Conservation (phyloP, 140 eudicot genomes). For the Erigeron philadelphicus region DNA sequence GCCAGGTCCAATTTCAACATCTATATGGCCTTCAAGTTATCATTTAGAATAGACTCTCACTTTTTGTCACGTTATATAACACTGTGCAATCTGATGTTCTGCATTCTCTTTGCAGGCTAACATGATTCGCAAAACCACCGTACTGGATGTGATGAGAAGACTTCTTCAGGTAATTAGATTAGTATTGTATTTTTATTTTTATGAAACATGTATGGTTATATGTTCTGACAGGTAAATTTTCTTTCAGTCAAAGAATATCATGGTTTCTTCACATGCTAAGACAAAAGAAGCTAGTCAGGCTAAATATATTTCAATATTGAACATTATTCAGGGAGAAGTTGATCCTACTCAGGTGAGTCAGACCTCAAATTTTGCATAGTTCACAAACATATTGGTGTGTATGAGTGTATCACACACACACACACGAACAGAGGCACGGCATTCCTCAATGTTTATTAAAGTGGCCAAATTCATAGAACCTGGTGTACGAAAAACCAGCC, state of each 20-base stretch:
- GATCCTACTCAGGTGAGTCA: constrained; percentile 90
- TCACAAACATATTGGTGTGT: background rate
- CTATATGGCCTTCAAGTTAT: background rate
- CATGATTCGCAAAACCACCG: constrained; percentile 96
- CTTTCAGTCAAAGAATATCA: constrained; percentile 88
- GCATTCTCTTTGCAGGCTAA: constrained; percentile 61
- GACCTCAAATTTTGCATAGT: background rate
- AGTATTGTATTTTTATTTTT: background rate
- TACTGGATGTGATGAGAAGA: constrained; percentile 97
- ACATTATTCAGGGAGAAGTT: constrained; percentile 97
- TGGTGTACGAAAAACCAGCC: background rate
- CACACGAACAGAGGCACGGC: background rate
- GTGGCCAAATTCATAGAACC: background rate
- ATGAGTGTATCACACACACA: no score
- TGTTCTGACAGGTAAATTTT: background rate
- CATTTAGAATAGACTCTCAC: background rate
- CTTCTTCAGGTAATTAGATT: constrained; percentile 80
- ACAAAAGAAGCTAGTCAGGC: constrained; percentile 97
- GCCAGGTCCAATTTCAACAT: constrained; percentile 54
- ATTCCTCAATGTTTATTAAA: background rate
- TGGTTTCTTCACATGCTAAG: constrained; percentile 94
- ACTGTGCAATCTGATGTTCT: constrained; percentile 8
- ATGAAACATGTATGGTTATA: constrained; percentile 5
- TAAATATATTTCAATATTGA: constrained; percentile 84
- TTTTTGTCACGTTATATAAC: background rate